These are phyloP conservation scores for Fraxinus xanthoxyloides DNA, from an alignment of 305 asterid species.

Conservation along the genomic window DNA sequence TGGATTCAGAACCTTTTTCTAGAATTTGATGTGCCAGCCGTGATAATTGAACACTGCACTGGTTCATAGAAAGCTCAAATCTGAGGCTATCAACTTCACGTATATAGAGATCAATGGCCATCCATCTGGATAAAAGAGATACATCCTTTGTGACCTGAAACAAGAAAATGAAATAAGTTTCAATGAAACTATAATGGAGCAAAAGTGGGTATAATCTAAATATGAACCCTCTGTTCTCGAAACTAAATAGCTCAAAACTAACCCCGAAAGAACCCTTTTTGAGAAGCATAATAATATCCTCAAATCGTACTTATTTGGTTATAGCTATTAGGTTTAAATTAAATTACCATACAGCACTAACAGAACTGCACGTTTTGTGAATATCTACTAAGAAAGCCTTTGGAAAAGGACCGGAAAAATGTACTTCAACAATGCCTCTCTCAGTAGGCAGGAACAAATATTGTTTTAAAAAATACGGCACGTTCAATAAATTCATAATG, in stretches of 20 bases:
- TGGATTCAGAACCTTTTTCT: constrained; percentile 56
- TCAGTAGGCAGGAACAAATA: background rate
- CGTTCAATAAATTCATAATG: background rate
- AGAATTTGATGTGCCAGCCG: constrained; percentile 73
- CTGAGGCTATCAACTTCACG: constrained; percentile 91
- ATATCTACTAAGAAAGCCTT: background rate
- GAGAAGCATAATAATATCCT: constrained; percentile 4
- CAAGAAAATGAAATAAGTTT: constrained; percentile 15
- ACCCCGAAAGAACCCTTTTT: background rate
- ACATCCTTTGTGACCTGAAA: constrained; percentile 91
- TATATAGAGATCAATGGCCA: constrained; percentile 90
- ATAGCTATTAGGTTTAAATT: background rate
- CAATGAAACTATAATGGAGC: constrained; percentile 15
- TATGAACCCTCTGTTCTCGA: background rate
- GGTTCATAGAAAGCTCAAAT: constrained; percentile 97
- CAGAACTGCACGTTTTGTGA: background rate
- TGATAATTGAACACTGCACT: constrained; percentile 61
- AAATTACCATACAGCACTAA: background rate
- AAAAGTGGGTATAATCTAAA: background rate
- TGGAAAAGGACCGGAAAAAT: background rate
- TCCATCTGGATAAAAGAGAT: constrained; percentile 92
- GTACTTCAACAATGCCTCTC: background rate
- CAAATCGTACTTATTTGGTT: background rate
- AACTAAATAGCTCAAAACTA: constrained; percentile 5
- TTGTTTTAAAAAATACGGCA: background rate